These are phyloP conservation scores for Berkeleyomyces rouxiae DNA, from an alignment of 2,329 filamentous ascomycete species.

Conservation along the genomic window DNA sequence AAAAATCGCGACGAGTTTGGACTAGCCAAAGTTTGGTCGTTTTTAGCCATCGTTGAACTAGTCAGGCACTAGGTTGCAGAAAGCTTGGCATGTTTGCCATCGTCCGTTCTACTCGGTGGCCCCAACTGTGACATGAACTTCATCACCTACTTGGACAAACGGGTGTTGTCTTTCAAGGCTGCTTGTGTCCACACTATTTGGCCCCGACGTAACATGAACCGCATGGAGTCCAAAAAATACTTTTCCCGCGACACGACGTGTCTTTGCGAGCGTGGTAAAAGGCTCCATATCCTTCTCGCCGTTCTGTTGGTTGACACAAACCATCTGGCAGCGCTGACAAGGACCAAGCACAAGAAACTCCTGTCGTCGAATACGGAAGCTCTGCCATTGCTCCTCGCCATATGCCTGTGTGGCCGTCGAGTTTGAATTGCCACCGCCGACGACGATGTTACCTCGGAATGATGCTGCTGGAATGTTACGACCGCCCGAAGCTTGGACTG, in stretches of 20 bases:
- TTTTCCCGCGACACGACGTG: slow-evolving; percentile 64
- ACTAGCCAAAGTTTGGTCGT: too few species aligned
- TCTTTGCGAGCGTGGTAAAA: slow-evolving; percentile 76
- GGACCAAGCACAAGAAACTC: slow-evolving; percentile 59
- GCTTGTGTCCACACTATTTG: not conserved
- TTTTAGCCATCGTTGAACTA: not conserved
- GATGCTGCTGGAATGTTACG: slow-evolving; percentile 45
- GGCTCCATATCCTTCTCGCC: slow-evolving; percentile 68
- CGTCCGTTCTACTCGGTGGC: not conserved
- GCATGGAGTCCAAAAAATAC: slow-evolving; percentile 82
- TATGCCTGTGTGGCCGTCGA: slow-evolving; percentile 39
- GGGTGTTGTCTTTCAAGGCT: not conserved
- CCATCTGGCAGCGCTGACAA: slow-evolving; percentile 87
- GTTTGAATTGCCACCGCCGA: slow-evolving; percentile 30
- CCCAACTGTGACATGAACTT: not conserved
- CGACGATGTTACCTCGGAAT: slow-evolving; percentile 78
- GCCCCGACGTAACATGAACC: slow-evolving; percentile 27
- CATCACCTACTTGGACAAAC: slow-evolving; percentile 4
- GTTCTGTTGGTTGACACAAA: slow-evolving; percentile 78
- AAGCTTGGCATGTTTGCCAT: not conserved
- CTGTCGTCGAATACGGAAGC: slow-evolving; percentile 46
- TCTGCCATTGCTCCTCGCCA: slow-evolving; percentile 63
- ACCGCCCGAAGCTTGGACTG: not conserved
- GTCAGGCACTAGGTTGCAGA: not conserved
- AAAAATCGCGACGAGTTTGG: too few species aligned